These are phyloP conservation scores for Trichoderma gamsii DNA, from an alignment of 495 filamentous ascomycete genomes.

Conservation along the genomic window DNA sequence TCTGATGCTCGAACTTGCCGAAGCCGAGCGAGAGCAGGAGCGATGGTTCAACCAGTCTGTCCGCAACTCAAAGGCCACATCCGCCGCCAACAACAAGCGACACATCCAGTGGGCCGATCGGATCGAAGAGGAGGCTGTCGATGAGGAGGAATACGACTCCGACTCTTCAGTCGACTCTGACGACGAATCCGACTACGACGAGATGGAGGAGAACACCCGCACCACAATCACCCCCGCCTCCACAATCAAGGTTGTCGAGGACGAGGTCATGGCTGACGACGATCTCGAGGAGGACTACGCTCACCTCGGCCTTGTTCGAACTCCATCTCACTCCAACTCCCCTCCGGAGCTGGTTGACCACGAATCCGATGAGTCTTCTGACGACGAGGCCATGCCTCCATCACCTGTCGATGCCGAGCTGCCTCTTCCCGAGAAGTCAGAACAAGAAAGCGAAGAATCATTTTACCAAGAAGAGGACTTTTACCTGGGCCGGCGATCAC, in stretches of 20 bases:
- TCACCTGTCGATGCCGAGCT: conserved; percentile 66
- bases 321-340: conserved; percentile 55
- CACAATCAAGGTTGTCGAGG: conserved; percentile 19
- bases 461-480: conserved; percentile 56
- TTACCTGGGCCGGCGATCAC: conserved; percentile 50
- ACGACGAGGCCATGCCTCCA: conserved; percentile 70
- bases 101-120: conserved; percentile 87
- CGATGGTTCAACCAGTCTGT: conserved; percentile 97
- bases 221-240: background rate
- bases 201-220: conserved; percentile 21
- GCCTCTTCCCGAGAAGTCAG: conserved; percentile 52
- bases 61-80: conserved; percentile 58
- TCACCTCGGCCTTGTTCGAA: conserved; percentile 65
- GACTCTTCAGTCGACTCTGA: conserved; percentile 49
- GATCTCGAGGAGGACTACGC: conserved; percentile 67
- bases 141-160: conserved; percentile 42
- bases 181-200: conserved; percentile 34
- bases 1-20: conserved; percentile 89
- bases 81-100: conserved; percentile 47
- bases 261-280: conserved; percentile 54
- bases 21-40: conserved; percentile 93
- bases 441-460: conserved; percentile 35
- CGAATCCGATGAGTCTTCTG: conserved; percentile 56
- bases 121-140: conserved; percentile 62
- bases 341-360: conserved; percentile 74